Evolutionary conservation across 257 asterid genomes (phyloP).

Genomic region (Solanum virginianum): DNA sequence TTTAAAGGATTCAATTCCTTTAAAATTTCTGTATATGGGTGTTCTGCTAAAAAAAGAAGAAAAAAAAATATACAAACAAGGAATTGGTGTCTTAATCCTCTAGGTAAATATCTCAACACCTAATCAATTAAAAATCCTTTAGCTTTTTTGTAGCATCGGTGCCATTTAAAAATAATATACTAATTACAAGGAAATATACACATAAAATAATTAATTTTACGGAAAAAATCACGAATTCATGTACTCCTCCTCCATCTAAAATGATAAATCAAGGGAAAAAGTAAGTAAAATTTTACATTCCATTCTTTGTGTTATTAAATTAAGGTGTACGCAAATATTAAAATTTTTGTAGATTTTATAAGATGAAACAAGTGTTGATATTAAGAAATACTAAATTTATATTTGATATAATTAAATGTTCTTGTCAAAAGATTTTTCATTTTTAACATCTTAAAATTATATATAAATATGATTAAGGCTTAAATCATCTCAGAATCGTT

Average conservation of each 20-base stretch:
- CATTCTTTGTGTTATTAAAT: background rate
- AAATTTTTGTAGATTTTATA: too few relatives aligned
- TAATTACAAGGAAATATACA: too few relatives aligned
- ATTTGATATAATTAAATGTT: background rate
- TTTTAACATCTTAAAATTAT: background rate
- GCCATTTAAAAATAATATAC: too few relatives aligned
- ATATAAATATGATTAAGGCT: background rate
- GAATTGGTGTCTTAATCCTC: background rate
- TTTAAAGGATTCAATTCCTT: too few relatives aligned
- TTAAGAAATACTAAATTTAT: background rate
- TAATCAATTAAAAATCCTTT: too few relatives aligned
- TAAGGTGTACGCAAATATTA: too few relatives aligned
- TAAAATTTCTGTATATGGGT: too few relatives aligned
- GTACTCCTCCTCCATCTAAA: background rate
- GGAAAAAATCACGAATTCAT: background rate
- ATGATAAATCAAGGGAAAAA: background rate
- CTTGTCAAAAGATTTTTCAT: background rate
- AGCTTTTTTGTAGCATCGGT: too few relatives aligned
- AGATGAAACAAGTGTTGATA: background rate
- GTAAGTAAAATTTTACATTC: background rate
- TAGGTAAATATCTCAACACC: background rate
- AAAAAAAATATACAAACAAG: too few relatives aligned
- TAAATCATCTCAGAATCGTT: background rate
- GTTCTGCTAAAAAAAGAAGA: too few relatives aligned
- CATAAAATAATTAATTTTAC: too few relatives aligned